Evolutionary conservation across 2,329 filamentous ascomycete genomes (phyloP), one percentile per base, ranked within the genome.

Genomic region (Talaromyces sp.): DNA sequence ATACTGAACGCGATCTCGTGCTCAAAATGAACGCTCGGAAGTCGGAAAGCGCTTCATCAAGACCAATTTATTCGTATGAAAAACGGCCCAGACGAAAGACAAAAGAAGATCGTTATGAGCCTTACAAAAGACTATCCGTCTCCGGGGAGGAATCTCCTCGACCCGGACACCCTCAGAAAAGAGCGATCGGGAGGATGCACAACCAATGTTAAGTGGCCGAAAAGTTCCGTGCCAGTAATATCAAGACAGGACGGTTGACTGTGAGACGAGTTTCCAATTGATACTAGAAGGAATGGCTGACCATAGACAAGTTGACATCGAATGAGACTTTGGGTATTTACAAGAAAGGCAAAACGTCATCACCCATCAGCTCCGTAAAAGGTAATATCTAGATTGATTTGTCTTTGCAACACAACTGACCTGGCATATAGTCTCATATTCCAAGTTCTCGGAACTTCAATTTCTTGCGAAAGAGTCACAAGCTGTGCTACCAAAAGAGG

Each of bases 41-140:
- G 37, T 11, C n/a, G 18, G 12, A 28, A 23, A 55, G 18, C 31
- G 48, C 18, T n/a, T 31, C 21, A 25, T 11, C 35, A 7, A 21
- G 5, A 21, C 8, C 48, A 3, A 14, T 55, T 40, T 64, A 66
- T 35, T 39, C 54, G 14, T 86, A 82, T 62, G 79, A 84, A 61
- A 85, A 80, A 67, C 77, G 77, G 52, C 73, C 80, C 18, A 81
- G 87, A 35, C 76, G 81, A 66, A 89, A 83, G 71, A 87, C 84
- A 16, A 81, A 79, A 58, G 74, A 79, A 25, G 81, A 85, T 67
- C 82, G 80, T 37, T 88, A 88, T 69, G 80, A 85, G 31, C 77
- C 77, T 11, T 78, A 61, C 63, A 42, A 16, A 52, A 25, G 39
- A 50, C 6, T 7, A 18, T 12, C 23, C 28, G 52, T 35, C 8